Percentiles rank a stretch among this genome's conserved stretches.
Evolutionary conservation across 2,329 filamentous ascomycete species (phyloP).

Genomic region (Emmonsiellopsis sp.): DNA sequence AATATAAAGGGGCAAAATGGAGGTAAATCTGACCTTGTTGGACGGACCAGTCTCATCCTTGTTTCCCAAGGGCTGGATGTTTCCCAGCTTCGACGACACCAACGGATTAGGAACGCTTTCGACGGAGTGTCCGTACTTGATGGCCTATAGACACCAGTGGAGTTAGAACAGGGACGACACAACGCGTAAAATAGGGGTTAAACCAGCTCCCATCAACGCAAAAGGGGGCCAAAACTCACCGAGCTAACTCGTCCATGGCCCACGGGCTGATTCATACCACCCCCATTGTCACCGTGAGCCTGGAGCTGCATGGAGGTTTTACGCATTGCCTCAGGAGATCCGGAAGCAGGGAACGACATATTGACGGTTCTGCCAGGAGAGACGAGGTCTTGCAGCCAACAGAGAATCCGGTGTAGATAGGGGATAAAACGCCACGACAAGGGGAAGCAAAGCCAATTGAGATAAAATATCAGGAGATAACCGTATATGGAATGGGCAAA

Average conservation of each 20-base stretch:
- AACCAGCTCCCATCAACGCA: too few relatives aligned
- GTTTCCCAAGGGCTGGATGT: slow-evolving; percentile 17
- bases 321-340: slow-evolving; percentile 17
- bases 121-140: not conserved
- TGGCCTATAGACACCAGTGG: not conserved
- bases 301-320: slow-evolving; percentile 15
- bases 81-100: slow-evolving; percentile 26
- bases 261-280: slow-evolving; percentile 10
- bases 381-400: not conserved
- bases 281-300: slow-evolving; percentile 13
- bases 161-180: not conserved
- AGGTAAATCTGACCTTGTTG: slow-evolving; percentile 26
- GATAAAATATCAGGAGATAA: too few relatives aligned
- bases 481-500: not conserved
- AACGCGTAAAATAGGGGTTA: not conserved
- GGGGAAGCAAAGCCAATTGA: too few relatives aligned
- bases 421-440: not conserved
- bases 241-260: slow-evolving; percentile 17
- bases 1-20: not conserved
- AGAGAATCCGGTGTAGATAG: too few relatives aligned
- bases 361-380: not conserved
- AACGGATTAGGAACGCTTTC: slow-evolving; percentile 22
- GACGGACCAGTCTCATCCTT: slow-evolving; percentile 19
- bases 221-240: slow-evolving; percentile 11
- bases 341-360: slow-evolving; percentile 21